Conservation (phyloP, 345 rosid genomes). For the Citropsis articulata region DNA sequence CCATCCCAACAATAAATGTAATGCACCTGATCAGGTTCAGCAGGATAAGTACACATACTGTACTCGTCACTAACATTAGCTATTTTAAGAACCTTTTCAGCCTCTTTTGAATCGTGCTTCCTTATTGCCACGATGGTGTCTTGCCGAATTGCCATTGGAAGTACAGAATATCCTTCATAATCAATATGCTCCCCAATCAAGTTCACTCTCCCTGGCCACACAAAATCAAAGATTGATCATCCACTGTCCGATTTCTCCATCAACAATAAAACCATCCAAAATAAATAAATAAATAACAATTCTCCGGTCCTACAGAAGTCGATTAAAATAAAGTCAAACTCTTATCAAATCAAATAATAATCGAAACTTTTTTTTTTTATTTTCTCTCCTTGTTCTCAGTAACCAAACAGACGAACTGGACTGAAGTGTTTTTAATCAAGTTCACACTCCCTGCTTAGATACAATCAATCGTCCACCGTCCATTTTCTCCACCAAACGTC, state of each 20-base stretch:
- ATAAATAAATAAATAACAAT: too few relatives aligned
- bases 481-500: too few relatives aligned
- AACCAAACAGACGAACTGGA: too few relatives aligned
- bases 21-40: constrained; percentile 79
- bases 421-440: too few relatives aligned
- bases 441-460: too few relatives aligned
- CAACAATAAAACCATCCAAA: background rate
- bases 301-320: background rate
- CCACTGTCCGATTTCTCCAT: background rate
- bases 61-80: constrained; percentile 80
- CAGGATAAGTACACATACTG: constrained; percentile 66
- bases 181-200: constrained; percentile 97
- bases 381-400: background rate
- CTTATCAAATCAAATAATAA: background rate
- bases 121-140: constrained; percentile 84
- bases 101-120: constrained; percentile 44
- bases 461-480: background rate
- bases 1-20: background rate
- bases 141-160: constrained; percentile 96
- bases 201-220: constrained; percentile 80
- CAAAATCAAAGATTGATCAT: background rate
- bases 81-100: constrained; percentile 52
- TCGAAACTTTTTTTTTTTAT: background rate
- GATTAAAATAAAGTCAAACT: background rate
- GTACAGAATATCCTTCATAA: constrained; percentile 94